phyloP scores from a whole-genome alignment of 2,329 filamentous ascomycete species.

The Diplodia sapinea region DNA sequence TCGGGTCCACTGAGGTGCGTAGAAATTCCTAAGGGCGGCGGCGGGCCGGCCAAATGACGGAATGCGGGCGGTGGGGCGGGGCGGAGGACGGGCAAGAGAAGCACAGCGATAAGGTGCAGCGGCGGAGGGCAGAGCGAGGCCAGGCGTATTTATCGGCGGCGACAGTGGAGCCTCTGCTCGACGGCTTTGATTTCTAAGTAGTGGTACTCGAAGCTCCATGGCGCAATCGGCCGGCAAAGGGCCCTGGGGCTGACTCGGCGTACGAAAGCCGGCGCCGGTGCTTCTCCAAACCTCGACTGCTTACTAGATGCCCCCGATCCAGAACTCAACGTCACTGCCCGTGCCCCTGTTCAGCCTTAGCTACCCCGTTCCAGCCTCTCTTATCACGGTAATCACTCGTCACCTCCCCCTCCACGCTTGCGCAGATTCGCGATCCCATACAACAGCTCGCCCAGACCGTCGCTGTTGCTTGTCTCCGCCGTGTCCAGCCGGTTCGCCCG shows the following conservation, averaged over 20 bases:
- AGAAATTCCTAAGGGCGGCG: conserved; percentile 24
- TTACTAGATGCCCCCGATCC: conserved; percentile 24
- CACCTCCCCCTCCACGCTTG: conserved; percentile 53
- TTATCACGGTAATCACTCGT: conserved; percentile 36
- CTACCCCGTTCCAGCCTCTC: conserved; percentile 21
- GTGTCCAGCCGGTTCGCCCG: conserved; percentile 37
- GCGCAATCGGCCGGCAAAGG: conserved; percentile 30
- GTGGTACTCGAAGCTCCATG: conserved; percentile 31
- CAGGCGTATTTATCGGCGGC: conserved; percentile 28
- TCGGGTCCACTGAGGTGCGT: conserved; percentile 6
- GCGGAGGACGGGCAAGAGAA: conserved; percentile 9
- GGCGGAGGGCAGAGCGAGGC: neutral
- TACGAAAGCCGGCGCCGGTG: conserved; percentile 23
- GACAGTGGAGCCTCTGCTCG: conserved; percentile 8
- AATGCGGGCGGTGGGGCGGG: conserved; percentile 23
- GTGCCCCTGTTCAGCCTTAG: conserved; percentile 15
- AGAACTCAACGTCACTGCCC: conserved; percentile 25
- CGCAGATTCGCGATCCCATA: conserved; percentile 57
- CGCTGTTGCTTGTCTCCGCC: conserved; percentile 33
- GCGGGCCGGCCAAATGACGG: conserved; percentile 14
- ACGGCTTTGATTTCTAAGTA: conserved; percentile 31
- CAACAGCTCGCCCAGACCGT: conserved; percentile 46
- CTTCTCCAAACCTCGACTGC: conserved; percentile 18
- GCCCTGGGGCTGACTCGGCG: conserved; percentile 8
- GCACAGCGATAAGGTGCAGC: conserved; percentile 15